Base-by-base conservation (phyloP, 2,329 filamentous ascomycete genomes). In the Neonectria magnoliae region DNA sequence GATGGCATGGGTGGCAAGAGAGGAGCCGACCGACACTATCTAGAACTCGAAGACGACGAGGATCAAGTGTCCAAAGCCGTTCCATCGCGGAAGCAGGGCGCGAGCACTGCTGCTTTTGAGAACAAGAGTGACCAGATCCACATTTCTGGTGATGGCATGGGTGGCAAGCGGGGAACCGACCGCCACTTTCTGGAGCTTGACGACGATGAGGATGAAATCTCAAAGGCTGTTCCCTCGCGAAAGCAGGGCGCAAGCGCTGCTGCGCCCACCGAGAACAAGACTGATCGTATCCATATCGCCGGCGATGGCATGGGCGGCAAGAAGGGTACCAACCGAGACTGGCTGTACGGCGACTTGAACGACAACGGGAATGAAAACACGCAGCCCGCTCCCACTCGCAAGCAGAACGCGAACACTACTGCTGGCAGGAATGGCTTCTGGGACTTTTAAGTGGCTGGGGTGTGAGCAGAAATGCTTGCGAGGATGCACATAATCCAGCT, bases 1-100 rank as follows among this genome's bases (percentile, higher is more conserved):
- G 87, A 91, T 71, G 90, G 90, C 57, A 91, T 91, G 89, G 90
- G 90, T 48, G 86, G 87, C 44, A 81, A 82, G 66, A 87, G 84
- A 76, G 86, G 84, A 48, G 81, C 83, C 44, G 80, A 84, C 54
- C 81, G 86, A 59, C 78, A 83, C 72, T 91, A 89, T 88, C 81
- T 88, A 7, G 86, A 87, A 66, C 79, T 78, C 48, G 76, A 69
- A 50, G 57, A 65, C 36, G 58, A 73, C 4, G 52, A 83, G 64
- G 48, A 83, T 62, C 79, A 83, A 57, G 72, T 76, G 20, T 57
- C 73, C 68, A 36, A 72, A 38, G 20, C 64, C 5, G 55, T 69
- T 27, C 68, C 70, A n/a, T 45, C 50, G 16, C 64, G 70, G 25
- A 72, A 71, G 63, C 67, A 62, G 22, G 62, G 62, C 18, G 50